phyloP scores from a whole-genome alignment of 2,329 filamentous ascomycete species.

The Boeremia exigua region DNA sequence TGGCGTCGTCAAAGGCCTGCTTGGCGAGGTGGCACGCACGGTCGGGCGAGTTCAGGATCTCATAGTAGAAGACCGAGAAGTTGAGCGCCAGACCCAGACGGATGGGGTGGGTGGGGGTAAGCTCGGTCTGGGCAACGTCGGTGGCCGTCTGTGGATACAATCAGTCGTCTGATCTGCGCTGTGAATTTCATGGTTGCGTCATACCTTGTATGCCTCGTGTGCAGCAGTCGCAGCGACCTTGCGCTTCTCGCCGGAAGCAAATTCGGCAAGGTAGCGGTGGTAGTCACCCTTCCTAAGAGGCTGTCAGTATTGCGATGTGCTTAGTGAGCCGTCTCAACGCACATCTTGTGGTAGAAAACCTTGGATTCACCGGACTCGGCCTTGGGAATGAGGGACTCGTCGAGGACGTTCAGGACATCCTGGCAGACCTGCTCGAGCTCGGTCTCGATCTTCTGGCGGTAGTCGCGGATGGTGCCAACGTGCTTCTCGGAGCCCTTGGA shows the following conservation, averaged over 20 bases:
- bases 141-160: constrained; percentile 77
- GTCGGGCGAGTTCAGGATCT: constrained; percentile 98
- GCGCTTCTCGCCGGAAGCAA: constrained; percentile 90
- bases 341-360: constrained; percentile 99
- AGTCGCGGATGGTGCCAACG: constrained; percentile 90
- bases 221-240: constrained; percentile 85
- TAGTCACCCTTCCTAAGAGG: constrained; percentile 88
- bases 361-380: constrained; percentile 97
- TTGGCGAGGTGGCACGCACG: constrained; percentile 98
- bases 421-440: constrained; percentile 98
- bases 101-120: constrained; percentile 97
- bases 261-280: constrained; percentile 94
- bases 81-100: constrained; percentile 96
- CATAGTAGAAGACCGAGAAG: constrained; percentile 99
- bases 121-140: constrained; percentile 96
- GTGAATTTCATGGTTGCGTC: constrained; percentile 39
- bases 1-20: constrained; percentile 98
- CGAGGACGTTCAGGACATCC: constrained; percentile 94
- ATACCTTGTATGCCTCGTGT: constrained; percentile 97
- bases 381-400: constrained; percentile 92
- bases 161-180: constrained; percentile 25
- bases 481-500: constrained; percentile 98
- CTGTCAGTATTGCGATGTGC: constrained; percentile 23
- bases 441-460: constrained; percentile 97
- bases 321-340: constrained; percentile 50